These are phyloP conservation scores for Arthrobotrys musiformis DNA, from an alignment of 2,329 filamentous ascomycete species.

Conservation along the genomic window DNA sequence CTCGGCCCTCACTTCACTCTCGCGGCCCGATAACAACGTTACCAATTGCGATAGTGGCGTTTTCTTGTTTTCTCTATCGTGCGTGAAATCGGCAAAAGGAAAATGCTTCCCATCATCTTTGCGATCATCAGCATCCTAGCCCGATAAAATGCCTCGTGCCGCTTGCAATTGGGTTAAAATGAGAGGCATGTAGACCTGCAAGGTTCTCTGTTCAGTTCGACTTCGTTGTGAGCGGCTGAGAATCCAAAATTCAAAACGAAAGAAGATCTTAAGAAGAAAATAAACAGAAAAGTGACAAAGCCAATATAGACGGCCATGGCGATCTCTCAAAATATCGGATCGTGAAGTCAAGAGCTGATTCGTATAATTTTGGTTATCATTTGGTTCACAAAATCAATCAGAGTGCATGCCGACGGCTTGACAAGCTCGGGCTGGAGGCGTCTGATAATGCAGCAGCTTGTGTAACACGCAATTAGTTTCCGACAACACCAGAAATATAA, in stretches of 20 bases:
- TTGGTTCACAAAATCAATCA: not conserved
- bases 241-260: not conserved
- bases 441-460: too few species aligned
- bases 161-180: not conserved
- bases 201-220: not conserved
- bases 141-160: not conserved
- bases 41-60: slow-evolving; percentile 1
- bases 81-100: not conserved
- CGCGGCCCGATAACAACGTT: not conserved
- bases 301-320: not conserved
- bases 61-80: not conserved
- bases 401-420: not conserved
- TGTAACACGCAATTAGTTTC: too few species aligned
- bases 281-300: too few species aligned
- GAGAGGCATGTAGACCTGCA: too few species aligned
- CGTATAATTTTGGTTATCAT: not conserved
- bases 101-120: not conserved
- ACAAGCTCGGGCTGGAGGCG: not conserved
- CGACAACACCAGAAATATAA: too few species aligned
- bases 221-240: not conserved
- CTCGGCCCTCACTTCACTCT: not conserved
- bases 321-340: too few species aligned
- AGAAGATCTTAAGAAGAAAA: too few species aligned
- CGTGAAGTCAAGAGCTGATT: not conserved
- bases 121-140: not conserved